These are phyloP conservation scores for Ceratocystis ficicola DNA, from an alignment of 2,329 filamentous ascomycete species.

Conservation along the genomic window DNA sequence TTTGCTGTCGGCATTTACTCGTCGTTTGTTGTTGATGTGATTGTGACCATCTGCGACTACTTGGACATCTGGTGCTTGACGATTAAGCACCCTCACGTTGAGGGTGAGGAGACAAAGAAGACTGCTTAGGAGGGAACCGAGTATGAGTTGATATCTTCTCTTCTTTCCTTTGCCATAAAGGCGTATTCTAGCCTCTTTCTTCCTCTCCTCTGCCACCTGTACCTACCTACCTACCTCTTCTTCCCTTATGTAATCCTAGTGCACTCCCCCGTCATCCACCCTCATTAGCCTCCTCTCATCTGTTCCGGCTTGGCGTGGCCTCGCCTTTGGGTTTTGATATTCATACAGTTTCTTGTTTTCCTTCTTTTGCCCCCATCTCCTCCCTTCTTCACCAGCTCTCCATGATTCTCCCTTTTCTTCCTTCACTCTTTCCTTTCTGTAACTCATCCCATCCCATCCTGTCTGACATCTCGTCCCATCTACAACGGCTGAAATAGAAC, in stretches of 20 bases:
- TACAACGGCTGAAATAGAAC: too few relatives aligned
- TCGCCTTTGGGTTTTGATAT: background rate
- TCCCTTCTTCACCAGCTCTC: background rate
- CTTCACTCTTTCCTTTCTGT: too few relatives aligned
- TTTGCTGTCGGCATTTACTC: slow-evolving; percentile 83
- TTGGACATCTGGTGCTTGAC: slow-evolving; percentile 97
- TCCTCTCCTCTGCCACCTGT: background rate
- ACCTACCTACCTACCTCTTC: background rate
- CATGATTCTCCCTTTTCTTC: background rate
- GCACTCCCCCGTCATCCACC: background rate
- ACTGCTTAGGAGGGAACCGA: slow-evolving; percentile 25
- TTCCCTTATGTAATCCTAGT: background rate
- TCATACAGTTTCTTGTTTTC: background rate
- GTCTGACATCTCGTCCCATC: too few relatives aligned
- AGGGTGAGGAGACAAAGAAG: slow-evolving; percentile 36
- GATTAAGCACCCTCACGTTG: slow-evolving; percentile 69
- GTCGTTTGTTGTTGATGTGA: slow-evolving; percentile 93
- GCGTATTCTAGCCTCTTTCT: background rate
- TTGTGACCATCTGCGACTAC: slow-evolving; percentile 95
- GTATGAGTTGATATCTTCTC: background rate
- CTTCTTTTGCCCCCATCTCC: background rate
- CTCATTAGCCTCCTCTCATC: background rate
- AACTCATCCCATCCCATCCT: too few relatives aligned
- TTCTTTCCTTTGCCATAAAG: background rate
- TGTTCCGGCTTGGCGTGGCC: too few relatives aligned